These are phyloP conservation scores for Rubia yunnanensis DNA, from an alignment of 257 asterid species.

Conservation along the genomic window DNA sequence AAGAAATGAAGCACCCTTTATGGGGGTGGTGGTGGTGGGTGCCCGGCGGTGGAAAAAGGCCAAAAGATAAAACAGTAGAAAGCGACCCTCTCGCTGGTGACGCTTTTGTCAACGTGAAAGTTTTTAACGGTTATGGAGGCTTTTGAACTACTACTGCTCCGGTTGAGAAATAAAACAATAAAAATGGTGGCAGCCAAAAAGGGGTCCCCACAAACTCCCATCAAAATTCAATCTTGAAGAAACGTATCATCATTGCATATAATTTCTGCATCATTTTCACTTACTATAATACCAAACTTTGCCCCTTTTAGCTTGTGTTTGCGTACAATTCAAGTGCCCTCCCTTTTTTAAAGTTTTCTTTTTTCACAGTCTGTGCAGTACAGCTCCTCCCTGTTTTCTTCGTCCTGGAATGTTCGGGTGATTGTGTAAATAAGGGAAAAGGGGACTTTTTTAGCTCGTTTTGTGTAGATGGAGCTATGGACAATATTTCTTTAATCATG, in stretches of 20 bases:
- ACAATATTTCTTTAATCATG: conserved; percentile 18
- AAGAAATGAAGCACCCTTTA: not conserved
- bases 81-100: conserved; percentile 20
- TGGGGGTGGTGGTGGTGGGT: not conserved
- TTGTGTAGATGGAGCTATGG: conserved; percentile 34
- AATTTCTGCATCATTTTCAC: conserved; percentile 22
- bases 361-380: not conserved
- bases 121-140: conserved; percentile 25
- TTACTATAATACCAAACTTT: conserved; percentile 6
- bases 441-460: conserved; percentile 10
- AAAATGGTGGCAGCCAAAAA: conserved; percentile 11
- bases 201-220: conserved; percentile 30
- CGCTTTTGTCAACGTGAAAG: conserved; percentile 30
- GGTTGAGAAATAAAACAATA: conserved; percentile 8
- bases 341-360: conserved; percentile 2
- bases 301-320: conserved; percentile 25
- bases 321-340: conserved; percentile 46
- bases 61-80: conserved; percentile 17
- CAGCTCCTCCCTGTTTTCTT: conserved; percentile 16
- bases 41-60: conserved; percentile 9
- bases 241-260: conserved; percentile 7
- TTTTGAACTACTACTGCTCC: conserved; percentile 26
- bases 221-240: conserved; percentile 13
- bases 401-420: conserved; percentile 35
- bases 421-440: conserved; percentile 15